A percentile compares a stretch with the other conserved stretches of the same genome.
These are phyloP conservation scores for Tolypocladium tropicale DNA, from an alignment of 2,329 filamentous ascomycete genomes.

Conservation along the genomic window DNA sequence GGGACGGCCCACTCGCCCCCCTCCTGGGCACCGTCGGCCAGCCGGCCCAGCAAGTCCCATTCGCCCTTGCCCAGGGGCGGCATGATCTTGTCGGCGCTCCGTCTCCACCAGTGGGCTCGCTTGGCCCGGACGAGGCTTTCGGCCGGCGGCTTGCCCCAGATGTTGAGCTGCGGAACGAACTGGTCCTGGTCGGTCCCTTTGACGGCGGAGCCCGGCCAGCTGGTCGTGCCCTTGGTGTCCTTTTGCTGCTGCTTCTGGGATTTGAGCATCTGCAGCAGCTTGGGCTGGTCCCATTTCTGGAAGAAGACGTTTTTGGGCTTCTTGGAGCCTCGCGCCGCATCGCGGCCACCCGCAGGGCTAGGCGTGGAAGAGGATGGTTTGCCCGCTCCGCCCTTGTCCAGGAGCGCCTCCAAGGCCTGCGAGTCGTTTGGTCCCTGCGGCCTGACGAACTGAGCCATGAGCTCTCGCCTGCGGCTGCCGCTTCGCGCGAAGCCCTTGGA, in stretches of 20 bases:
- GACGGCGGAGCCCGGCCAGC: conserved; percentile 15
- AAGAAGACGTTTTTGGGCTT: conserved; percentile 23
- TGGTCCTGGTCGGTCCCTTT: conserved; percentile 22
- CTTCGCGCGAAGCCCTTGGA: conserved; percentile 39
- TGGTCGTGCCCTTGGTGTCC: conserved; percentile 7
- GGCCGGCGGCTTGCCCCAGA: conserved; percentile 37
- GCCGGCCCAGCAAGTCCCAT: conserved; percentile 42
- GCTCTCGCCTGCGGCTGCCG: conserved; percentile 38
- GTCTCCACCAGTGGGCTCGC: conserved; percentile 36
- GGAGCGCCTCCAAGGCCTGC: conserved; percentile 25
- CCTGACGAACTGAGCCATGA: conserved; percentile 30
- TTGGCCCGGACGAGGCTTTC: conserved; percentile 30
- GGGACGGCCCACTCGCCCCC: conserved; percentile 26
- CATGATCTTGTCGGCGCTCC: conserved; percentile 32
- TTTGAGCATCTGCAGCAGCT: conserved; percentile 28
- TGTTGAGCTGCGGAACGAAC: conserved; percentile 30
- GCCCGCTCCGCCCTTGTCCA: conserved; percentile 5
- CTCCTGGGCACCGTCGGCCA: conserved; percentile 32
- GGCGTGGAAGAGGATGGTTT: neutral
- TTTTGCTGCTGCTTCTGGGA: conserved; percentile 29
- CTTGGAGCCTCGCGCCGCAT: neutral
- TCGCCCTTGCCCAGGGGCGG: conserved; percentile 44
- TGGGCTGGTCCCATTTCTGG: conserved; percentile 37
- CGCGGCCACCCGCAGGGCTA: too few species aligned
- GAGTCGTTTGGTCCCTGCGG: conserved; percentile 28